phyloP scores from a whole-genome alignment of 768 basidiomycete species.

The Rhizopogon salebrosus region DNA sequence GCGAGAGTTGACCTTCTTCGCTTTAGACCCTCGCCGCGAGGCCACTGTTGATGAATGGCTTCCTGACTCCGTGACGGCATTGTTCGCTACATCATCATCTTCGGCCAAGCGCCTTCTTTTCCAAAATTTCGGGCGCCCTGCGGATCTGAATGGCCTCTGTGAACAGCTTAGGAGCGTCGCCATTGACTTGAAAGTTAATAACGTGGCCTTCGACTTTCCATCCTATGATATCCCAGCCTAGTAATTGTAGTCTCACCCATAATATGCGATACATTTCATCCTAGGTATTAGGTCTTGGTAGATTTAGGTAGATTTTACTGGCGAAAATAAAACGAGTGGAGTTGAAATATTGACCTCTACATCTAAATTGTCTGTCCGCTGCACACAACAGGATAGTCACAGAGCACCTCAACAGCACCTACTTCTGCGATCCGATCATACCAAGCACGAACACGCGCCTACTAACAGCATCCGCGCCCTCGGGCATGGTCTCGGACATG shows the following conservation, averaged over 20 bases:
- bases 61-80: not conserved
- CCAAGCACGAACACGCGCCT: slow-evolving; percentile 50
- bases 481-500: slow-evolving; percentile 30
- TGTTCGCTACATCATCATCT: not conserved
- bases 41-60: slow-evolving; percentile 7
- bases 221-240: not conserved
- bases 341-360: not conserved
- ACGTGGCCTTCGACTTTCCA: not conserved
- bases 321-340: not conserved
- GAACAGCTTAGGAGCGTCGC: not conserved
- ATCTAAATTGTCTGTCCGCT: not conserved
- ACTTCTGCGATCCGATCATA: slow-evolving; percentile 26
- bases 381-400: not conserved
- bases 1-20: slow-evolving; percentile 10
- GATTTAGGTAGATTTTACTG: not conserved
- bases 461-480: slow-evolving; percentile 34
- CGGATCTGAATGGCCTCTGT: not conserved
- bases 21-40: not conserved
- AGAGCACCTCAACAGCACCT: not conserved
- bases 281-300: not conserved
- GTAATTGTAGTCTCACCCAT: not conserved
- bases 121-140: not conserved
- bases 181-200: not conserved
- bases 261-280: not conserved
- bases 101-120: not conserved